Percentiles rank a stretch among this genome's conserved stretches.
These are phyloP conservation scores for Nymphaea thermarum DNA, from an alignment of 164 flowering plant genomes.

Conservation along the genomic window DNA sequence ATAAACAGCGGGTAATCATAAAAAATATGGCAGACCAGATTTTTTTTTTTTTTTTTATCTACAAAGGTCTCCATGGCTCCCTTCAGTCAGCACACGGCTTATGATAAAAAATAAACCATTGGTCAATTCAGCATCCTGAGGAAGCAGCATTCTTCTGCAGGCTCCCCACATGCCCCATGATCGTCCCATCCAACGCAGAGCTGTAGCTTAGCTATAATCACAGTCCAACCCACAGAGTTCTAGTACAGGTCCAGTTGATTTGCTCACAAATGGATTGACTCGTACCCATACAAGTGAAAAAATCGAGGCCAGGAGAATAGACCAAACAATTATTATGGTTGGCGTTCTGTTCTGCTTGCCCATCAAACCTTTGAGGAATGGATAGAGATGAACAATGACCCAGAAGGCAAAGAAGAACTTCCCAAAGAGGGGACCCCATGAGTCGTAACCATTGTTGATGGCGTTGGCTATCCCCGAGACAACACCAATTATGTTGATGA, in stretches of 20 bases:
- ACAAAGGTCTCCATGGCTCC: neutral
- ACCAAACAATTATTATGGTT: slow-evolving; percentile 37
- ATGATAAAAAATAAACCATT: neutral
- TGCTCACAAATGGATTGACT: slow-evolving; percentile 11
- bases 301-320: slow-evolving; percentile 30
- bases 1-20: neutral
- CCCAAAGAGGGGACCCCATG: slow-evolving; percentile 15
- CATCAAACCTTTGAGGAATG: slow-evolving; percentile 36
- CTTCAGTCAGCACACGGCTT: neutral
- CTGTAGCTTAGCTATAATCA: slow-evolving; percentile 1
- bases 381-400: slow-evolving; percentile 16
- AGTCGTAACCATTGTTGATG: slow-evolving; percentile 30
- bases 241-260: slow-evolving; percentile 8
- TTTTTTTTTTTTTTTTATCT: neutral
- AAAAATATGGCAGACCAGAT: too few relatives aligned
- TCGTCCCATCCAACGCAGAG: neutral
- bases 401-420: slow-evolving; percentile 13
- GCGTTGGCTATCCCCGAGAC: slow-evolving; percentile 34
- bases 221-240: slow-evolving; percentile 17
- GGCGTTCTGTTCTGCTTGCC: slow-evolving; percentile 32
- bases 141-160: neutral
- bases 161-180: neutral
- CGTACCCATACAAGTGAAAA: slow-evolving; percentile 19
- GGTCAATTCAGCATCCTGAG: too few relatives aligned
- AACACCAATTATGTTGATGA: slow-evolving; percentile 28